Evolutionary conservation across 2,329 filamentous ascomycete genomes (phyloP).

Genomic region (Cryphonectria carpinicola): DNA sequence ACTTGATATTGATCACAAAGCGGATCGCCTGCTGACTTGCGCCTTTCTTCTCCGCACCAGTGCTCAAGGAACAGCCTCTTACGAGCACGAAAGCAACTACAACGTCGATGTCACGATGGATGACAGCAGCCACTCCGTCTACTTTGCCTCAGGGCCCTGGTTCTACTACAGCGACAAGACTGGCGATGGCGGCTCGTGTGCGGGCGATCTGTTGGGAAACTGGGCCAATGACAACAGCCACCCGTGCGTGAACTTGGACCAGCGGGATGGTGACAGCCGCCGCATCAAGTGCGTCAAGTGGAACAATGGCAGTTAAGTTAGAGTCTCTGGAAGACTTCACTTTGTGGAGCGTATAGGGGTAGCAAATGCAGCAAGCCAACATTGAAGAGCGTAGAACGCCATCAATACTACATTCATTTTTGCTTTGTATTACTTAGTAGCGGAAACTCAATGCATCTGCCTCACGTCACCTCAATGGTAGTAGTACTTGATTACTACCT

Average conservation of each 20-base stretch:
- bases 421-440: not conserved
- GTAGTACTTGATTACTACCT: too few species aligned
- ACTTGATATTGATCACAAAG: too few species aligned
- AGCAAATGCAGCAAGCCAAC: not conserved
- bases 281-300: constrained; percentile 8
- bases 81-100: not conserved
- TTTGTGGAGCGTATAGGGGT: not conserved
- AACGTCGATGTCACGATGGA: constrained; percentile 11
- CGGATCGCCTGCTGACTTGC: not conserved
- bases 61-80: not conserved
- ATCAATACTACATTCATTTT: not conserved
- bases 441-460: too few species aligned
- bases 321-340: not conserved
- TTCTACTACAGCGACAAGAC: constrained; percentile 6
- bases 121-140: constrained; percentile 6
- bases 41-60: not conserved
- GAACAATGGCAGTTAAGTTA: not conserved
- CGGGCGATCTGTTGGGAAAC: not conserved
- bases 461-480: too few species aligned
- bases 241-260: not conserved
- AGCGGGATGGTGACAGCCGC: not conserved
- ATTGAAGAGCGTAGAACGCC: not conserved
- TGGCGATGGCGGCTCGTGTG: not conserved
- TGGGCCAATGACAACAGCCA: not conserved
- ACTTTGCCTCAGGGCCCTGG: not conserved